These are phyloP conservation scores for Scheffersomyces spartinae DNA, from an alignment of 805 yeast genomes.

Conservation along the genomic window DNA sequence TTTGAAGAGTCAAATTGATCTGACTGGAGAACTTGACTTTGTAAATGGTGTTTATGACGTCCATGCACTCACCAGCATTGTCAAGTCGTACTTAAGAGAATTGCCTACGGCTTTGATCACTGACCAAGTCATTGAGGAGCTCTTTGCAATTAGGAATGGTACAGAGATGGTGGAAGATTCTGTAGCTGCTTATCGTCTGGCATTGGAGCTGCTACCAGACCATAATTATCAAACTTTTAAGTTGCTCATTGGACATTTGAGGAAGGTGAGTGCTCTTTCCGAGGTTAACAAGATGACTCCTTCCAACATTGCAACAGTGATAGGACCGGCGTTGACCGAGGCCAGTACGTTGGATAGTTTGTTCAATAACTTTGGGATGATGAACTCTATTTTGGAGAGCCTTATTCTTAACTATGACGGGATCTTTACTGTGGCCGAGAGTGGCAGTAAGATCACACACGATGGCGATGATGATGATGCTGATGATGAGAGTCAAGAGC, in stretches of 20 bases:
- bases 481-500: not conserved
- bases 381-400: slow-evolving; percentile 42
- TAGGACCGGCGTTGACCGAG: slow-evolving; percentile 53
- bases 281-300: slow-evolving; percentile 77
- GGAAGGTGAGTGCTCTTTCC: slow-evolving; percentile 53
- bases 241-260: slow-evolving; percentile 58
- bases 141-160: slow-evolving; percentile 26
- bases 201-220: slow-evolving; percentile 38
- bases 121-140: slow-evolving; percentile 48
- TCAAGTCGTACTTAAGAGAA: slow-evolving; percentile 74
- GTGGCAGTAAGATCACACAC: not conserved
- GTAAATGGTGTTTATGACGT: slow-evolving; percentile 46
- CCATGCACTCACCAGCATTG: slow-evolving; percentile 80
- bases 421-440: slow-evolving; percentile 14
- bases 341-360: slow-evolving; percentile 38
- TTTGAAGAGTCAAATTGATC: slow-evolving; percentile 34
- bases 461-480: not conserved
- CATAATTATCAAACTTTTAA: slow-evolving; percentile 60
- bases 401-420: slow-evolving; percentile 32
- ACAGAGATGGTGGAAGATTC: slow-evolving; percentile 8
- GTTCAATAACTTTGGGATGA: slow-evolving; percentile 39
- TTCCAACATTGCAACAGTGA: slow-evolving; percentile 82
- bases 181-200: slow-evolving; percentile 10
- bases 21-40: slow-evolving; percentile 34
- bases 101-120: slow-evolving; percentile 77